Conservation (phyloP, 2,329 filamentous ascomycete genomes). For the Nannizziopsis barbatae region DNA sequence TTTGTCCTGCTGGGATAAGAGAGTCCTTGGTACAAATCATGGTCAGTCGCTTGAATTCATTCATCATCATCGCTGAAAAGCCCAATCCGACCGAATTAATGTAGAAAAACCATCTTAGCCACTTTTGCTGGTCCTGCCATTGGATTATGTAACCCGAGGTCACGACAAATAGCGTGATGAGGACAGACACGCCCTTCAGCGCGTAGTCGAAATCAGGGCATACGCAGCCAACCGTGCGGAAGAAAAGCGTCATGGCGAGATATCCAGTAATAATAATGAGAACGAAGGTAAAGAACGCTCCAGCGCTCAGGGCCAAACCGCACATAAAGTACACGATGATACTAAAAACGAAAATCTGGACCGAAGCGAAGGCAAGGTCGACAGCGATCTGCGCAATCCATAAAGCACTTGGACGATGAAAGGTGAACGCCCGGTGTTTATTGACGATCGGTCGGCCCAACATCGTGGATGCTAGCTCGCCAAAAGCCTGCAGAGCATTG, state of each 20-base stretch:
- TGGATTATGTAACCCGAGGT: slow-evolving; percentile 37
- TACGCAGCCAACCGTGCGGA: slow-evolving; percentile 66
- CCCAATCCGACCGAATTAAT: slow-evolving; percentile 68
- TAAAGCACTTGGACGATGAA: slow-evolving; percentile 81
- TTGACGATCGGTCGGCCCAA: slow-evolving; percentile 85
- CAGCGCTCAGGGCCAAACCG: slow-evolving; percentile 60
- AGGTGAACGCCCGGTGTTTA: slow-evolving; percentile 73
- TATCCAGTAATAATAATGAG: slow-evolving; percentile 65
- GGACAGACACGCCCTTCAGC: slow-evolving; percentile 66
- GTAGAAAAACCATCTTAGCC: slow-evolving; percentile 77
- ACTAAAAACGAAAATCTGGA: slow-evolving; percentile 68
- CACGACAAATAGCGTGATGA: slow-evolving; percentile 55
- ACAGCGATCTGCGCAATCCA: slow-evolving; percentile 66
- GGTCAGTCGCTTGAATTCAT: slow-evolving; percentile 60
- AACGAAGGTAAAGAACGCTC: slow-evolving; percentile 75
- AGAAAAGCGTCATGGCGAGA: slow-evolving; percentile 78
- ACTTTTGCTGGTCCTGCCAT: slow-evolving; percentile 45
- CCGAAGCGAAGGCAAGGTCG: slow-evolving; percentile 71
- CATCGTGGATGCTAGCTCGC: slow-evolving; percentile 75
- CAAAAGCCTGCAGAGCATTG: slow-evolving; percentile 69
- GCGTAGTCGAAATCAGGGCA: slow-evolving; percentile 74
- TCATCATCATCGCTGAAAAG: slow-evolving; percentile 70
- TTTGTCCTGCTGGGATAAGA: slow-evolving; percentile 34
- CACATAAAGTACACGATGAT: slow-evolving; percentile 77
- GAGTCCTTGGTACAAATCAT: slow-evolving; percentile 41